Base-by-base conservation (phyloP, 23 red algal genomes). In the Gracilaria vermiculophylla region DNA sequence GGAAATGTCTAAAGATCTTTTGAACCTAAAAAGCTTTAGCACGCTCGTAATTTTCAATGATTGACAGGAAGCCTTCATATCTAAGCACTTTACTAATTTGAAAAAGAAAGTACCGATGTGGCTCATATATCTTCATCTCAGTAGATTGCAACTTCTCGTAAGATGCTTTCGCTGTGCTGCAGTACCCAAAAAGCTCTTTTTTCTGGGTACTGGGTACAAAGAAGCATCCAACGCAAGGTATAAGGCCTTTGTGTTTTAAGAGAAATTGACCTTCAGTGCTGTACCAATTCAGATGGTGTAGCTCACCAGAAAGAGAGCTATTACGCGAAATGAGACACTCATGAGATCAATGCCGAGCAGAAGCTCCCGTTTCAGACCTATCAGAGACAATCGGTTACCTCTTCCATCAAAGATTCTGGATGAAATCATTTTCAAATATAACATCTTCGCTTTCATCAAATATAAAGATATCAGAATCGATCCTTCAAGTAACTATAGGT, bases 1-100 rank as follows among this genome's bases (percentile, higher is more conserved):
- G 29, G 74, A 53, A 27, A 51, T 78, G 23, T 78, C 75, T 3
- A 15, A 35, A 28, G 75, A 78, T 14, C 75, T 78, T 5, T 78
- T 53, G 0, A 51, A 37, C 21, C 48, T 54, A 7, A 0, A 48
- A 32, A 78, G 50, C 20, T 50, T 48, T 3, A 5, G 29, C n/a
- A 3, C 75, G 1, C 7, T 33, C 2, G 11, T 24, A 0, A 33
- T 12, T 15, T 82, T 82, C 16, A 40, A 44, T n/a, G 42, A n/a
- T 8, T 34, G 37, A 16, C 7, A 28, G 7, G 15, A 32, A 32
- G 61, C 27, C 1, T 66, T 66, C 61, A n/a, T 32, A 12, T 32
- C 14, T 13, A 12, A 28, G 34, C 34, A 66, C 61, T 6, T 28
- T 13, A 0, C 15, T 1, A 40, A 25, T 7, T 62, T 82, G 7